Evolutionary conservation across 331 rosid species (phyloP).

Genomic region (Pyrus hybrid): DNA sequence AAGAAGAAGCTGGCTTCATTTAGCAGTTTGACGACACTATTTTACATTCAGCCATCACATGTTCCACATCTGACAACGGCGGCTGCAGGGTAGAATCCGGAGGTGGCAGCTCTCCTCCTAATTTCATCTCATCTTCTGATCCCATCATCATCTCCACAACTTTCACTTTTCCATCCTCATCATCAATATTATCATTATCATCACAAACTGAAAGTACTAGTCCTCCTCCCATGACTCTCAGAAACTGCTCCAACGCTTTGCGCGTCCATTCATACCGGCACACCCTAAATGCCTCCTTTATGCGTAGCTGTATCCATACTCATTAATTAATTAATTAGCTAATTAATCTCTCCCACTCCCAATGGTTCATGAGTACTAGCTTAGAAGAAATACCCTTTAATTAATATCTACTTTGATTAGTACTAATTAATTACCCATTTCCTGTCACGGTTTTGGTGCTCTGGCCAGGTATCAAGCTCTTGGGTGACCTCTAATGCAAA

Average conservation of each 20-base stretch:
- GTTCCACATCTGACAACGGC: slow-evolving; percentile 8
- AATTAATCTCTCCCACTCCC: no score
- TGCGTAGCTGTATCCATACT: slow-evolving; percentile 30
- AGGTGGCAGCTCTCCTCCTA: not conserved
- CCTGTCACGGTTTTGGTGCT: slow-evolving; percentile 51
- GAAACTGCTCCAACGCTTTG: slow-evolving; percentile 49
- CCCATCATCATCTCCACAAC: slow-evolving; percentile 1
- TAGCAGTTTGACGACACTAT: slow-evolving; percentile 23
- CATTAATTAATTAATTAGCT: not conserved
- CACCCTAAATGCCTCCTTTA: slow-evolving; percentile 54
- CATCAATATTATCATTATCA: not conserved
- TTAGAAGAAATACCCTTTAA: no score
- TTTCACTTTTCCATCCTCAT: not conserved
- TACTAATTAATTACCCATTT: slow-evolving; percentile 45
- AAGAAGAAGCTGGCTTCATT: slow-evolving; percentile 11
- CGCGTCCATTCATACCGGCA: slow-evolving; percentile 91
- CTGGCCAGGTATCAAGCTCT: slow-evolving; percentile 78
- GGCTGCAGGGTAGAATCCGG: not conserved
- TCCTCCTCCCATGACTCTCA: slow-evolving; percentile 32
- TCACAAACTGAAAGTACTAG: not conserved
- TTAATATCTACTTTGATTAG: not conserved
- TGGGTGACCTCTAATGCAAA: slow-evolving; percentile 79
- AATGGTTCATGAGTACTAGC: no score
- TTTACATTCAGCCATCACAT: slow-evolving; percentile 34
- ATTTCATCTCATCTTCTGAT: slow-evolving; percentile 12